A percentile compares a stretch with the other conserved stretches of the same genome.
phyloP scores from a whole-genome alignment of 768 basidiomycete genomes.

The Agaricus blazei region DNA sequence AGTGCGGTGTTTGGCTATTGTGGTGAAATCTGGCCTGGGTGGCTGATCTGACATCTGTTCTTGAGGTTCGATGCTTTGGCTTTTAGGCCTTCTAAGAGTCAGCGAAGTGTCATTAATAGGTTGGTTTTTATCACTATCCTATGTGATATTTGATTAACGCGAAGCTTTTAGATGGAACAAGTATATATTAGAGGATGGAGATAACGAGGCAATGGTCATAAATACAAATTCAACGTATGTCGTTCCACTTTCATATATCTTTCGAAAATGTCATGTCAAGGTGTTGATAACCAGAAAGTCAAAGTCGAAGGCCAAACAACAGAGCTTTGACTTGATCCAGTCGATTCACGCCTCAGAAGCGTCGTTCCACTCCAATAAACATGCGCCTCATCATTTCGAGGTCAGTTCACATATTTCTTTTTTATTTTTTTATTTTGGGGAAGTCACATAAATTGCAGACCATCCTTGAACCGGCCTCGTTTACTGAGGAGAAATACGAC shows the following conservation, averaged over 20 bases:
- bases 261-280: not conserved
- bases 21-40: not conserved
- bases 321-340: conserved; percentile 34
- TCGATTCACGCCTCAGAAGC: conserved; percentile 57
- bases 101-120: conserved; percentile 73
- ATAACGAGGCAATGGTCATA: conserved; percentile 22
- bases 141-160: not conserved
- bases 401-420: conserved; percentile 26
- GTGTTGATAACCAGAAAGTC: not conserved
- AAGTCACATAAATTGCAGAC: conserved; percentile 39
- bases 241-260: not conserved
- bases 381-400: conserved; percentile 53
- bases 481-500: conserved; percentile 73
- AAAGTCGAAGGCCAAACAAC: conserved; percentile 18
- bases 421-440: not conserved
- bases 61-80: conserved; percentile 57
- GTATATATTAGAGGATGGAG: conserved; percentile 46
- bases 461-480: conserved; percentile 70
- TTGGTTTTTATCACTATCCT: conserved; percentile 19
- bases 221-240: conserved; percentile 15
- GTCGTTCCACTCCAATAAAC: conserved; percentile 22
- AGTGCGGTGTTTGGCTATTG: conserved; percentile 25
- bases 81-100: conserved; percentile 70
- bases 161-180: conserved; percentile 59
- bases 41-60: not conserved